These are phyloP conservation scores for Guyanaporus albipodus DNA, from an alignment of 768 basidiomycete genomes.

Conservation along the genomic window DNA sequence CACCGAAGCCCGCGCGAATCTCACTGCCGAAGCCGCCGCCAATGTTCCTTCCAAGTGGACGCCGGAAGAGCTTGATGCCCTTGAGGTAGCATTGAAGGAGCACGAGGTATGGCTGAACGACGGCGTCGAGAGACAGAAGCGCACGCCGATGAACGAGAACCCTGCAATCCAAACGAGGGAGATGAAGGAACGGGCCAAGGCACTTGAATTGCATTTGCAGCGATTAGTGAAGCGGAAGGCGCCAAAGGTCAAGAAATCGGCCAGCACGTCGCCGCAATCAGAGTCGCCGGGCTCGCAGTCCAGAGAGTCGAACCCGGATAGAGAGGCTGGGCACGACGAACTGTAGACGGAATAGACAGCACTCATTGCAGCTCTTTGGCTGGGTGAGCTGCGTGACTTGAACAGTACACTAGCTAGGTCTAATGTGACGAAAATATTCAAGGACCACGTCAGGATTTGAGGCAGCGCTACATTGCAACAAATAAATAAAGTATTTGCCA, in stretches of 20 bases:
- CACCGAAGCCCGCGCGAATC: slow-evolving; percentile 68
- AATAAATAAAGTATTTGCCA: not conserved
- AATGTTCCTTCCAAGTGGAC: slow-evolving; percentile 79
- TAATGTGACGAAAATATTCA: no score
- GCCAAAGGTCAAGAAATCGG: slow-evolving; percentile 54
- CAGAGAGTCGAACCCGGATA: slow-evolving; percentile 13
- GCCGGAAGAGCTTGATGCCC: slow-evolving; percentile 72
- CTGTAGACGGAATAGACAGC: slow-evolving; percentile 25
- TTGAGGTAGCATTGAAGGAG: slow-evolving; percentile 73
- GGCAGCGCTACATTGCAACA: no score
- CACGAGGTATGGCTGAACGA: slow-evolving; percentile 83
- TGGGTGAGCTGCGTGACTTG: no score
- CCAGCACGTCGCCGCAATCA: slow-evolving; percentile 21
- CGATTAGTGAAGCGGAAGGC: slow-evolving; percentile 64
- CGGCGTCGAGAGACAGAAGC: slow-evolving; percentile 79
- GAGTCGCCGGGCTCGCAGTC: slow-evolving; percentile 18
- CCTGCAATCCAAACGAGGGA: slow-evolving; percentile 84
- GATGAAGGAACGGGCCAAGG: slow-evolving; percentile 79
- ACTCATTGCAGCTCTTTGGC: not conserved
- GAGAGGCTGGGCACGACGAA: slow-evolving; percentile 27
- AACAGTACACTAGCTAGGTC: no score
- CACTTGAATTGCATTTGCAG: slow-evolving; percentile 70
- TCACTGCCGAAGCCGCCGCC: slow-evolving; percentile 58
- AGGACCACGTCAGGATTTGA: no score
- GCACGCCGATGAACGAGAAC: slow-evolving; percentile 67